phyloP scores from a whole-genome alignment of 2,329 filamentous ascomycete genomes.

The Talaromyces sp. region DNA sequence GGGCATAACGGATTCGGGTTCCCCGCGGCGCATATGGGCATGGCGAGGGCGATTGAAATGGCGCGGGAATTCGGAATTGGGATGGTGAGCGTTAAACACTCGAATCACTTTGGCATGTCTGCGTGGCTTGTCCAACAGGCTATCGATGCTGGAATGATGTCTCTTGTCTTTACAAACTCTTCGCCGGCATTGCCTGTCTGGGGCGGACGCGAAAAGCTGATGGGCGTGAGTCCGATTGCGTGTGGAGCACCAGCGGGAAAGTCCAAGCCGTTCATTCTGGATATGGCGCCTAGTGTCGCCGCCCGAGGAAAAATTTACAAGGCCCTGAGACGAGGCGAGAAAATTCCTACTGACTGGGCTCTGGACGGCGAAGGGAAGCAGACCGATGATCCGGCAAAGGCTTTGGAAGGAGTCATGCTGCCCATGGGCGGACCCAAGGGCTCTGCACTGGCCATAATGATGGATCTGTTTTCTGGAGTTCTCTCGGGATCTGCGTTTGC shows the following conservation, averaged over 20 bases:
- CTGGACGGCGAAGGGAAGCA: conserved; percentile 62
- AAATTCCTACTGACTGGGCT: conserved; percentile 58
- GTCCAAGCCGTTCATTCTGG: conserved; percentile 53
- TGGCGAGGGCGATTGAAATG: conserved; percentile 62
- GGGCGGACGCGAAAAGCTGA: conserved; percentile 62
- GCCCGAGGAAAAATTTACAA: conserved; percentile 44
- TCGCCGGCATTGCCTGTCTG: conserved; percentile 67
- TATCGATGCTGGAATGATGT: conserved; percentile 65
- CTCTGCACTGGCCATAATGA: conserved; percentile 72
- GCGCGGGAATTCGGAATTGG: conserved; percentile 64
- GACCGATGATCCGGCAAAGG: conserved; percentile 67
- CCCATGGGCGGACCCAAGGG: conserved; percentile 84
- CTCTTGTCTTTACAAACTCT: conserved; percentile 65
- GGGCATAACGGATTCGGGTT: conserved; percentile 72
- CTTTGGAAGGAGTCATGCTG: conserved; percentile 73
- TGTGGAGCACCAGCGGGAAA: conserved; percentile 66
- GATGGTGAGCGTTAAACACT: conserved; percentile 68
- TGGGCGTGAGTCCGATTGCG: conserved; percentile 68
- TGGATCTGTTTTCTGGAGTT: conserved; percentile 80
- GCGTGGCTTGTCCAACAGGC: conserved; percentile 77
- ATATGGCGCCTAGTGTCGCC: conserved; percentile 43
- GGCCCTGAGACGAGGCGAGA: conserved; percentile 36
- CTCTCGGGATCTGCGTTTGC: conserved; percentile 74
- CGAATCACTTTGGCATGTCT: conserved; percentile 79
- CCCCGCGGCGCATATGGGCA: conserved; percentile 61